These are phyloP conservation scores for Melampsora americana DNA, from an alignment of 1,284 basidiomycete species.

Conservation along the genomic window DNA sequence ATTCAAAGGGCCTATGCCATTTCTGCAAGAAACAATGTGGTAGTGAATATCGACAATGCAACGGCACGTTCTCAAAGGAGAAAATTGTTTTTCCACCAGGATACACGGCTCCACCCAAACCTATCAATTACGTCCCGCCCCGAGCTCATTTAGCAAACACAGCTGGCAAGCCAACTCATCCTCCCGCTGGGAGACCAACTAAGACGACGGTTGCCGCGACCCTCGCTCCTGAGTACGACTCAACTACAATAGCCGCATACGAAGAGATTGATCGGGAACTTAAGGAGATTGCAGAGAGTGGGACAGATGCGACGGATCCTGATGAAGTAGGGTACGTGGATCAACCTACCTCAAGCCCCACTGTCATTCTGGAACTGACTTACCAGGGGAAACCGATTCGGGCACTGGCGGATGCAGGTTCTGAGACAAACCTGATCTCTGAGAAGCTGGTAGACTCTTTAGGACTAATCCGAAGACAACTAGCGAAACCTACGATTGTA, in stretches of 20 bases:
- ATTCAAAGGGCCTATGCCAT: constrained; percentile 4
- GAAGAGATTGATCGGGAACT: neutral
- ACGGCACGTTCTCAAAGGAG: too few relatives aligned
- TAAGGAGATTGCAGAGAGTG: too few relatives aligned
- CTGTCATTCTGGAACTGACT: neutral
- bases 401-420: neutral
- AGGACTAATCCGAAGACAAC: neutral
- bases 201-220: neutral
- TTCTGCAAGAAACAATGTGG: constrained; percentile 3
- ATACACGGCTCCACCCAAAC: neutral
- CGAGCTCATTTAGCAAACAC: neutral
- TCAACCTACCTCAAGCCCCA: neutral
- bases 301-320: too few relatives aligned
- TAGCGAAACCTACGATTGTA: neutral
- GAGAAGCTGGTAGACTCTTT: neutral
- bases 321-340: neutral
- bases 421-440: neutral
- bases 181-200: neutral
- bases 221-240: too few relatives aligned
- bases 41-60: neutral
- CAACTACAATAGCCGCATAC: too few relatives aligned
- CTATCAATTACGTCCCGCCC: neutral
- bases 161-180: neutral
- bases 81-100: neutral
- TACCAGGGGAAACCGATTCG: neutral